phyloP scores from a whole-genome alignment of 2,329 filamentous ascomycete genomes.

The Sordariomycetes sp. region DNA sequence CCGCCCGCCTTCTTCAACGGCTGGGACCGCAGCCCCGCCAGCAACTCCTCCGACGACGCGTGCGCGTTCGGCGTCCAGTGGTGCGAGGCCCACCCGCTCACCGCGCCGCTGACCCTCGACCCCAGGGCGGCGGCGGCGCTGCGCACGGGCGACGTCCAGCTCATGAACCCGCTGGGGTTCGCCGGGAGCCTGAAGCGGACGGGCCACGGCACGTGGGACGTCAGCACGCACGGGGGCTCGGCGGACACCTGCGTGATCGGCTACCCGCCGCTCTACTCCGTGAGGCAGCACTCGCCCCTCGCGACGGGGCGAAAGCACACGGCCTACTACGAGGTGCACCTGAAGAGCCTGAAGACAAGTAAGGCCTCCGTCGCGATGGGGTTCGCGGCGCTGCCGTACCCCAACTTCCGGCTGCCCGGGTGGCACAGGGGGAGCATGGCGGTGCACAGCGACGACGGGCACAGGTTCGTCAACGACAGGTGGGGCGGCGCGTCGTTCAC shows the following conservation, averaged over 20 bases:
- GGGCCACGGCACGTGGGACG: conserved; percentile 41
- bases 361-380: conserved; percentile 53
- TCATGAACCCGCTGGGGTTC: conserved; percentile 40
- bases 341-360: conserved; percentile 31
- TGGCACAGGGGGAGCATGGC: conserved; percentile 69
- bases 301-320: conserved; percentile 30
- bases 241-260: conserved; percentile 55
- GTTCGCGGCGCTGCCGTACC: conserved; percentile 64
- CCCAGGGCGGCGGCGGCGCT: conserved; percentile 35
- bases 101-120: conserved; percentile 37
- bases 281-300: conserved; percentile 45
- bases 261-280: conserved; percentile 59
- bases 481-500: conserved; percentile 65
- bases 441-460: conserved; percentile 73
- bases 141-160: conserved; percentile 37
- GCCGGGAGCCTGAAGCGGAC: conserved; percentile 29
- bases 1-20: conserved; percentile 57
- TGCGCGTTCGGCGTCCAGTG: conserved; percentile 55
- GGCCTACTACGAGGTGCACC: conserved; percentile 63
- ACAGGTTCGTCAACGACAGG: conserved; percentile 64
- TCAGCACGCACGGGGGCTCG: conserved; percentile 26
- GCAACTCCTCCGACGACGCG: conserved; percentile 57
- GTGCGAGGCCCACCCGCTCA: conserved; percentile 51
- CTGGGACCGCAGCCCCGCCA: conserved; percentile 54
- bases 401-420: conserved; percentile 65